Conservation (phyloP, 805 yeast species). For the Alloascoidea africana region DNA sequence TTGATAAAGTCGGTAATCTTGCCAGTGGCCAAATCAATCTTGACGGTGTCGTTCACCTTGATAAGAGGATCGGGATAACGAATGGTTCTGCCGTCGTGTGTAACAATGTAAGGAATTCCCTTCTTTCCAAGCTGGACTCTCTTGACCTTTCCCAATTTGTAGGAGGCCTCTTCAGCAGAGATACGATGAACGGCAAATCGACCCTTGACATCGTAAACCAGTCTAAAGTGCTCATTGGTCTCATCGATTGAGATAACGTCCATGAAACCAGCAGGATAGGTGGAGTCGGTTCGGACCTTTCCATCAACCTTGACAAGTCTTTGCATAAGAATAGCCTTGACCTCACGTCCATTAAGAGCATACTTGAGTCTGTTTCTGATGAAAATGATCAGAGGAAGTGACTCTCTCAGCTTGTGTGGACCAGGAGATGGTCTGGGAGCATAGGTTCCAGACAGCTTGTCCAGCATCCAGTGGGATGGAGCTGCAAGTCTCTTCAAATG, state of each 20-base stretch:
- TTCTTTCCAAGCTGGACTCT: constrained; percentile 96
- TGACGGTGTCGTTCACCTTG: constrained; percentile 96
- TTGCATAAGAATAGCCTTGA: constrained; percentile 95
- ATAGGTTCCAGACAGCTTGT: constrained; percentile 97
- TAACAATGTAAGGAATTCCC: constrained; percentile 96
- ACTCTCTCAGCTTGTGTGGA: constrained; percentile 98
- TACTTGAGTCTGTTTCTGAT: constrained; percentile 98
- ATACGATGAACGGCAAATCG: constrained; percentile 99
- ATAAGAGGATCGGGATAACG: constrained; percentile 98
- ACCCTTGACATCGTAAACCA: constrained; percentile 96
- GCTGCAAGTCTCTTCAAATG: constrained; percentile 99
- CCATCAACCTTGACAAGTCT: constrained; percentile 98
- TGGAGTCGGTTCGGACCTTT: constrained; percentile 97
- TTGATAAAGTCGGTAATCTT: constrained; percentile 81
- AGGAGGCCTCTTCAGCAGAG: constrained; percentile 95
- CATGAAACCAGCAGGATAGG: constrained; percentile 99
- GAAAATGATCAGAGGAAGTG: constrained; percentile 92
- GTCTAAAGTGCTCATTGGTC: constrained; percentile 98
- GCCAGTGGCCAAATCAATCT: constrained; percentile 92
- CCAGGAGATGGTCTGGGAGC: constrained; percentile 99
- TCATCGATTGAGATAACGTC: constrained; percentile 95
- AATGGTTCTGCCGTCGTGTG: constrained; percentile 99
- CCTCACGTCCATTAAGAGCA: constrained; percentile 98
- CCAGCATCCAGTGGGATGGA: constrained; percentile 99
- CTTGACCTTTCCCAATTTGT: constrained; percentile 97